Conservation (phyloP, 352 stramenopile species). For the Phytophthora multivora region DNA sequence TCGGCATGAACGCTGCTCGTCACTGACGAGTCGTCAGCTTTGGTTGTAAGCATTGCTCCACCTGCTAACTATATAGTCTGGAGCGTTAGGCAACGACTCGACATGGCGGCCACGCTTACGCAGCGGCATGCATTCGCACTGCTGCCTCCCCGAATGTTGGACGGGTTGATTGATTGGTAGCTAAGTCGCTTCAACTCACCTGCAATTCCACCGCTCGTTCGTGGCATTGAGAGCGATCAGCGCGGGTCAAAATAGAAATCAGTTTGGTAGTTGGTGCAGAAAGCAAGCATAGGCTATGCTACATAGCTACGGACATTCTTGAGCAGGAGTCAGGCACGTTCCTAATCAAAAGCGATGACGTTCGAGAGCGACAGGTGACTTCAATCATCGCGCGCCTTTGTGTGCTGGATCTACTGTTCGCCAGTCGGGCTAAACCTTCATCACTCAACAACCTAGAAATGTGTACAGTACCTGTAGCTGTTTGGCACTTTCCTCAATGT, state of each 20-base stretch:
- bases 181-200: constrained; percentile 1
- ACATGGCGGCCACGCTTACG: neutral
- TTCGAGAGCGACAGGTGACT: neutral
- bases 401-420: neutral
- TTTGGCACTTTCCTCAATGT: no score
- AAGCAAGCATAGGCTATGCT: constrained; percentile 3
- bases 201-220: neutral
- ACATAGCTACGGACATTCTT: neutral
- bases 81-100: no score
- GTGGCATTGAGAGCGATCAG: constrained; percentile 5
- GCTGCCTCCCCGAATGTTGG: constrained; percentile 2
- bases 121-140: constrained; percentile 4
- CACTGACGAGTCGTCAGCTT: no score
- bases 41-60: neutral
- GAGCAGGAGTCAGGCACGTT: neutral
- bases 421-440: no score
- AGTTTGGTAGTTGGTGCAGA: neutral
- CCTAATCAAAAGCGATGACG: neutral
- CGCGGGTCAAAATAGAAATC: constrained; percentile 10
- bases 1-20: no score
- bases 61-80: neutral
- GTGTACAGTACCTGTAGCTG: no score
- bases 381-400: constrained; percentile 5
- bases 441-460: no score
- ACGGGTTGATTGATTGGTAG: constrained; percentile 7